Conservation (phyloP, 202 grass and related monocot genomes). For the Brachypodium distachyon region DNA sequence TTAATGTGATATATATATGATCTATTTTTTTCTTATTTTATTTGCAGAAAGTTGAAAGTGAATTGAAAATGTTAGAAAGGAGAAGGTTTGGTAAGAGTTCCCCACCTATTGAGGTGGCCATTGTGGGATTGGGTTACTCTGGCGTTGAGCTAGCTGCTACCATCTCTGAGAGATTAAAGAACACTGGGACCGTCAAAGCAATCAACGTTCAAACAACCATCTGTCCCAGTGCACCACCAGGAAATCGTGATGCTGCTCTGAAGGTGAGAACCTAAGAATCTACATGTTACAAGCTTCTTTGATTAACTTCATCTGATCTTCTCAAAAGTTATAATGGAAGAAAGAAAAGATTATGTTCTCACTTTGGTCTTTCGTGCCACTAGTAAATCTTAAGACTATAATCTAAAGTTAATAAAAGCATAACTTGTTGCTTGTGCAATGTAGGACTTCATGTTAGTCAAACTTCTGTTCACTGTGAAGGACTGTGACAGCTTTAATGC, state of each 20-base stretch:
- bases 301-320: slow-evolving; percentile 1
- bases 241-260: slow-evolving; percentile 80
- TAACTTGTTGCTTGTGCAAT: not conserved
- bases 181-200: slow-evolving; percentile 79
- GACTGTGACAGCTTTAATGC: not conserved
- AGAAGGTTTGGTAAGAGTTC: slow-evolving; percentile 57
- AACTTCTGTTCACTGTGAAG: not conserved
- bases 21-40: not conserved
- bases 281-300: not conserved
- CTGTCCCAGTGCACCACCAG: slow-evolving; percentile 74
- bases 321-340: not conserved
- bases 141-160: slow-evolving; percentile 94
- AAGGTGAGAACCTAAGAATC: slow-evolving; percentile 46
- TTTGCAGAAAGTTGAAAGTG: slow-evolving; percentile 71
- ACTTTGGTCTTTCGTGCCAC: not conserved
- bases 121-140: slow-evolving; percentile 91
- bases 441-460: not conserved
- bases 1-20: not conserved
- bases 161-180: slow-evolving; percentile 84
- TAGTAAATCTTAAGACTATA: not conserved
- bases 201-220: slow-evolving; percentile 82
- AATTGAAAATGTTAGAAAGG: slow-evolving; percentile 72
- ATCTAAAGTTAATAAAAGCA: not conserved
- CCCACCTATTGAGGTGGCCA: slow-evolving; percentile 59
- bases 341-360: not conserved